Evolutionary conservation across 2,329 filamentous ascomycete genomes (phyloP).

Genomic region (Alternaria ethzedia): DNA sequence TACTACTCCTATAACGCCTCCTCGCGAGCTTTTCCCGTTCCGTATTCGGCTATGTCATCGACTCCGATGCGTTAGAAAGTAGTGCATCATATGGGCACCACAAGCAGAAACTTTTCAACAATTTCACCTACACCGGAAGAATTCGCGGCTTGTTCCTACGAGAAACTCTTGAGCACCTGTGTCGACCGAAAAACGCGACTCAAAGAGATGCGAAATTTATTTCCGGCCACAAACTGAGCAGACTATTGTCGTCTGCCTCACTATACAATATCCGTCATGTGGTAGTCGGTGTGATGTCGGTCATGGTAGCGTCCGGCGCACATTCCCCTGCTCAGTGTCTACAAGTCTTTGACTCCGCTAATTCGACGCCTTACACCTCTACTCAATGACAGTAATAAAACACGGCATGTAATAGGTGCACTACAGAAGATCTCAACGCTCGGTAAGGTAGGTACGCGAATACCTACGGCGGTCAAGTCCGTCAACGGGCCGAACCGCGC

Average conservation of each 20-base stretch:
- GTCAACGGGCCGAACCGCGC: slow-evolving; percentile 2
- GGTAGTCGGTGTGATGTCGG: neutral
- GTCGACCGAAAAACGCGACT: neutral
- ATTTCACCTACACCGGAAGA: neutral
- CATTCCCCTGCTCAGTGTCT: neutral
- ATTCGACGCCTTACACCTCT: neutral
- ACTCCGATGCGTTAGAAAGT: neutral
- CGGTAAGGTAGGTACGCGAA: slow-evolving; percentile 2
- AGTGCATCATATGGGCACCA: neutral
- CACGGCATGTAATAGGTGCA: neutral
- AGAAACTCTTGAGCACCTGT: neutral
- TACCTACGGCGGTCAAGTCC: neutral
- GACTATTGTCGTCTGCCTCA: neutral
- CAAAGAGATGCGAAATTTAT: neutral
- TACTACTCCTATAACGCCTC: neutral
- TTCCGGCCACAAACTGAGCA: neutral
- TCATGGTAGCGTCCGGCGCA: neutral
- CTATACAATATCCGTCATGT: neutral
- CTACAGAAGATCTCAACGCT: neutral
- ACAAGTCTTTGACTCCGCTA: neutral
- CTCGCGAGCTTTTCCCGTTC: neutral
- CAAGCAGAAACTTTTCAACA: neutral
- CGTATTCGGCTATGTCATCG: neutral
- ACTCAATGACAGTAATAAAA: neutral
- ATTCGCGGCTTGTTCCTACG: neutral